Evolutionary conservation across 2,329 filamentous ascomycete species (phyloP).

Genomic region (Paecilomyces formosus): DNA sequence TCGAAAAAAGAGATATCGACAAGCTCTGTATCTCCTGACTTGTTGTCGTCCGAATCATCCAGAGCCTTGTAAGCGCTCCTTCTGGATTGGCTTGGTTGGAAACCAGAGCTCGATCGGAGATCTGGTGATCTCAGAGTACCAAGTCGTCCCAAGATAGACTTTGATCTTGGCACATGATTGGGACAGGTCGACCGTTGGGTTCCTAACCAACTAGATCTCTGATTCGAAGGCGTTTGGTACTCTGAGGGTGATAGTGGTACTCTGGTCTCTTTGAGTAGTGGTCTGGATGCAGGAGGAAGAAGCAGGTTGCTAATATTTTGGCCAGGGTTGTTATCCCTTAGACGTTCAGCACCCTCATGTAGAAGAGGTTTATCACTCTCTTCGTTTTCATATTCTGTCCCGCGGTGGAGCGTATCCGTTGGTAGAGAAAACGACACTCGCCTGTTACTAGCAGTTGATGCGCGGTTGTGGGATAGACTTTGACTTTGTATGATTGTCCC

Average conservation of each 20-base stretch:
- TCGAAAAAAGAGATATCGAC: slow-evolving; percentile 15
- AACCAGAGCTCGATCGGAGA: neutral
- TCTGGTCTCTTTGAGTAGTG: neutral
- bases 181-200: neutral
- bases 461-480: neutral
- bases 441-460: neutral
- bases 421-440: neutral
- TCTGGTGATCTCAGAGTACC: slow-evolving; percentile 2
- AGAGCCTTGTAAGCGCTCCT: slow-evolving; percentile 4
- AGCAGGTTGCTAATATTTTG: neutral
- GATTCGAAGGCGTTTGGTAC: neutral
- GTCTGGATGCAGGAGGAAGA: neutral
- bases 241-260: neutral
- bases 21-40: slow-evolving; percentile 2
- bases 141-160: slow-evolving; percentile 4
- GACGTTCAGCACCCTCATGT: neutral
- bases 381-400: neutral
- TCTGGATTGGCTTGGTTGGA: neutral
- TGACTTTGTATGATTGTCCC: neutral
- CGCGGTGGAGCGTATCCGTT: neutral
- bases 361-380: neutral
- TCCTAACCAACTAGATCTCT: neutral
- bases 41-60: slow-evolving; percentile 7
- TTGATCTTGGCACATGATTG: slow-evolving; percentile 1
- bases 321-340: neutral